phyloP scores from a whole-genome alignment of 2,329 filamentous ascomycete genomes.

The Arachnomyces sp. region DNA sequence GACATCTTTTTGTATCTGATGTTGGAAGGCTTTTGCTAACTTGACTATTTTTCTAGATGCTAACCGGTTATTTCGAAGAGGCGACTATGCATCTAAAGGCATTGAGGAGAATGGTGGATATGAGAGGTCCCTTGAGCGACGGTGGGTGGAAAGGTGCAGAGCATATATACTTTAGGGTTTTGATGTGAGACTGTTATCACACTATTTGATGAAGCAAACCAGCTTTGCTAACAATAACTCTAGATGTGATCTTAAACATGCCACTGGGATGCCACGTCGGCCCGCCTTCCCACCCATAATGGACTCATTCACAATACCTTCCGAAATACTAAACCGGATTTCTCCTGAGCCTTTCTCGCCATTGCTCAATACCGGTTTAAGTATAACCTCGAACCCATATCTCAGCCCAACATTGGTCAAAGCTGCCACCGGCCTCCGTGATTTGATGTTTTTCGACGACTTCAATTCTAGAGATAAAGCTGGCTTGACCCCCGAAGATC shows the following conservation, averaged over 20 bases:
- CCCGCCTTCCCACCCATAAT: conserved; percentile 29
- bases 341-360: conserved; percentile 19
- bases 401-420: conserved; percentile 23
- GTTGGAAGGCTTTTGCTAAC: neutral
- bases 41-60: conserved; percentile 18
- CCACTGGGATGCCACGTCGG: conserved; percentile 25
- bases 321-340: conserved; percentile 21
- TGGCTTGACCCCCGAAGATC: conserved; percentile 19
- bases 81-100: conserved; percentile 32
- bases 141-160: conserved; percentile 1
- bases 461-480: conserved; percentile 17
- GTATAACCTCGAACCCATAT: conserved; percentile 20
- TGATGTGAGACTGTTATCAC: no score
- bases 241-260: conserved; percentile 29
- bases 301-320: conserved; percentile 24
- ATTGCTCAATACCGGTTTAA: conserved; percentile 19
- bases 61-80: conserved; percentile 32
- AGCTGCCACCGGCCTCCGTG: conserved; percentile 21
- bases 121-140: conserved; percentile 18
- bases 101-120: conserved; percentile 30
- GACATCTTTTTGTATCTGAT: no score
- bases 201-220: no score
- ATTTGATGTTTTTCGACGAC: conserved; percentile 27
- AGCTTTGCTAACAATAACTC: neutral
- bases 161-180: no score